Evolutionary conservation across 805 yeast genomes (phyloP).

Genomic region (Candida qinlingensis): DNA sequence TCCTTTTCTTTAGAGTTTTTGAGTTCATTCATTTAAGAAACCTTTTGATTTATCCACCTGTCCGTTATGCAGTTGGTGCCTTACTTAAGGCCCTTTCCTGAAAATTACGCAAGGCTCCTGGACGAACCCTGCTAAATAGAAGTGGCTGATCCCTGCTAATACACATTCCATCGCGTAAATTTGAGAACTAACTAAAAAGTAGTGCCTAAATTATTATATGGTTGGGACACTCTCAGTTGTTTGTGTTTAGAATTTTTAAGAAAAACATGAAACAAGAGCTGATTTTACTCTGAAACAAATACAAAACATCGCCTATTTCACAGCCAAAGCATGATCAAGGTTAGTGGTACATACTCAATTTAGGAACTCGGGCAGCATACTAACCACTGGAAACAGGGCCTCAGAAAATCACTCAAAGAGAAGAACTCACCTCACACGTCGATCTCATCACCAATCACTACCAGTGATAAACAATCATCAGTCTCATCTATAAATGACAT

Average conservation of each 20-base stretch:
- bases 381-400: slow-evolving; percentile 10
- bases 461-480: slow-evolving; percentile 14
- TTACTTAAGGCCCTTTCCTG: background rate
- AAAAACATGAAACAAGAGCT: background rate
- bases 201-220: background rate
- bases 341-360: background rate
- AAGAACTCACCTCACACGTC: slow-evolving; percentile 21
- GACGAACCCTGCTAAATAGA: background rate
- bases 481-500: slow-evolving; percentile 22
- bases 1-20: slow-evolving; percentile 15
- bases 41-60: slow-evolving; percentile 7
- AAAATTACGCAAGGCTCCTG: background rate
- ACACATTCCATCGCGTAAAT: background rate
- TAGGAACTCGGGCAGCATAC: no score
- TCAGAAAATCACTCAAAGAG: slow-evolving; percentile 26
- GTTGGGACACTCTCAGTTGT: background rate
- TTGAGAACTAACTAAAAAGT: background rate
- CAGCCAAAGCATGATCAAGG: slow-evolving; percentile 7
- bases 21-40: slow-evolving; percentile 17
- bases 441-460: slow-evolving; percentile 22
- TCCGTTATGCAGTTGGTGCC: slow-evolving; percentile 4
- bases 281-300: background rate
- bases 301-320: background rate
- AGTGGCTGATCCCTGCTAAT: background rate
- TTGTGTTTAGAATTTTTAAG: background rate